Percentiles rank a stretch among this genome's conserved stretches.
Evolutionary conservation across 2,329 filamentous ascomycete genomes (phyloP).

Genomic region (Penicillium brasilianum): DNA sequence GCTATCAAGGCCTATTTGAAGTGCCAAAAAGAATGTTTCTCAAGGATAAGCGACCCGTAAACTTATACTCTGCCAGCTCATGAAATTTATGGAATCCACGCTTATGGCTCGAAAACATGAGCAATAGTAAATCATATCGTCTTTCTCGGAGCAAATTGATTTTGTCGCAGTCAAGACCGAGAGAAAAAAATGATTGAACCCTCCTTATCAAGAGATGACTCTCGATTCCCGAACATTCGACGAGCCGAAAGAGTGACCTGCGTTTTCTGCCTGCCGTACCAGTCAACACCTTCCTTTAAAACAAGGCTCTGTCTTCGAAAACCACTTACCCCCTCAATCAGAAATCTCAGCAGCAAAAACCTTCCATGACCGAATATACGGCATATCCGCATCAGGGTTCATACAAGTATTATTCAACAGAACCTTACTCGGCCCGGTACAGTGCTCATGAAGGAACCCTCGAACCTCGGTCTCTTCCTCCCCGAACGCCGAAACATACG

Average conservation of each 20-base stretch:
- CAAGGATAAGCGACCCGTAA: neutral
- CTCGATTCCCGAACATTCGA: no score
- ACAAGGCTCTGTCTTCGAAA: neutral
- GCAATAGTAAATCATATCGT: neutral
- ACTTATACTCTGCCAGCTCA: neutral
- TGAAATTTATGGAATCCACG: neutral
- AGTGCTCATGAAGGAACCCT: slow-evolving; percentile 15
- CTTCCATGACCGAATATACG: slow-evolving; percentile 16
- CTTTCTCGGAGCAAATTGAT: neutral
- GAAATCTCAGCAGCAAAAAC: neutral
- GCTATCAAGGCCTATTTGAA: neutral
- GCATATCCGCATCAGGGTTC: slow-evolving; percentile 13
- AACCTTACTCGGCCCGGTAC: slow-evolving; percentile 10
- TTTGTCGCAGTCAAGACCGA: neutral
- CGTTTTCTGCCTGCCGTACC: neutral
- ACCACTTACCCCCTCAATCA: neutral
- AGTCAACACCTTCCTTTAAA: neutral
- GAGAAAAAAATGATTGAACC: neutral
- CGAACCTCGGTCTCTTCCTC: slow-evolving; percentile 6
- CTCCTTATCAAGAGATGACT: no score
- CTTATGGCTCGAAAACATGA: neutral
- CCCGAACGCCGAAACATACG: neutral
- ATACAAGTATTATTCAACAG: slow-evolving; percentile 14
- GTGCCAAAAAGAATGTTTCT: neutral
- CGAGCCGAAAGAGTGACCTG: neutral